phyloP scores from a whole-genome alignment of 2,329 filamentous ascomycete species.

The Lasiodiplodia theobromae region DNA sequence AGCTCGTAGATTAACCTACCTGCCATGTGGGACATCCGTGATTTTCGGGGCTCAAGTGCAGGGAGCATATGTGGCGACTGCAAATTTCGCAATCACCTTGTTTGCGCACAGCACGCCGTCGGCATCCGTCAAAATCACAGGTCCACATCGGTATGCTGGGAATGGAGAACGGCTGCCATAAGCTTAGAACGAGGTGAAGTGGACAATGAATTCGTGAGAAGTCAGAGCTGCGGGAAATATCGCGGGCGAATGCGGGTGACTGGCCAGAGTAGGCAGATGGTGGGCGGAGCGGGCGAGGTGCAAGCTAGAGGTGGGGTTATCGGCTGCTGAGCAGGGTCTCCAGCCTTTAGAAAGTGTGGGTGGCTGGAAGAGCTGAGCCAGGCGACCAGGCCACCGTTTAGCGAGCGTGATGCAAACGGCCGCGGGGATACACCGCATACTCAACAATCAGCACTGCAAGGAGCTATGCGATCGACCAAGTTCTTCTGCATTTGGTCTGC shows the following conservation, averaged over 20 bases:
- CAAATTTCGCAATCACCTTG: slow-evolving; percentile 46
- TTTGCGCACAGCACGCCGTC: background rate
- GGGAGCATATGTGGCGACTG: slow-evolving; percentile 48
- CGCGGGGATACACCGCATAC: no score
- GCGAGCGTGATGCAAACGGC: no score
- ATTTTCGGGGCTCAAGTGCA: slow-evolving; percentile 42
- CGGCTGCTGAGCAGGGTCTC: no score
- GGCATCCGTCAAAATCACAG: background rate
- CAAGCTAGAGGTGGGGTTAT: background rate
- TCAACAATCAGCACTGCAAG: no score
- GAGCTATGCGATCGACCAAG: no score
- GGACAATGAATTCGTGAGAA: background rate
- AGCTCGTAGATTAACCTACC: background rate
- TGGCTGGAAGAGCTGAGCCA: no score
- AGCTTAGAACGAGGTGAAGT: background rate
- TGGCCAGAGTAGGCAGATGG: background rate
- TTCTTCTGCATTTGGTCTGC: no score
- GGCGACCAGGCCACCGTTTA: no score
- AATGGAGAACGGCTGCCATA: background rate
- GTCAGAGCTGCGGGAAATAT: background rate
- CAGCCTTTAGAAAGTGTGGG: no score
- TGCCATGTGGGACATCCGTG: slow-evolving; percentile 48
- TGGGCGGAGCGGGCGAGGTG: background rate
- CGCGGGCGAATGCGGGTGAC: background rate
- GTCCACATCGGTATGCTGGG: background rate